Evolutionary conservation across 352 stramenopile genomes (phyloP).

Genomic region (Phytopythium boreale): DNA sequence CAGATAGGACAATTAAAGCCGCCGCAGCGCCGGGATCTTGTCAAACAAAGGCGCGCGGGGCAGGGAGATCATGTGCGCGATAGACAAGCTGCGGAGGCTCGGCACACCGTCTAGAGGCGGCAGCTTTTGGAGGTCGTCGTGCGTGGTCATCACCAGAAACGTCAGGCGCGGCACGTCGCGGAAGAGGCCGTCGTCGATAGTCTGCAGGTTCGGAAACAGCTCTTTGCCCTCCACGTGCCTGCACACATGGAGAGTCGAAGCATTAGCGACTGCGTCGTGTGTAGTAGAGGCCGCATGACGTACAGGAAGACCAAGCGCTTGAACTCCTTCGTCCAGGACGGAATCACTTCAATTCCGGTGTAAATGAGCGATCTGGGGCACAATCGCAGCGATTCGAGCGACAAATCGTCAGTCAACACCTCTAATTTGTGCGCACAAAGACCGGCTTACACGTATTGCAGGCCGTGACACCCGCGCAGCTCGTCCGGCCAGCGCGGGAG

Average conservation of each 20-base stretch:
- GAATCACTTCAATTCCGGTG: conserved; percentile 15
- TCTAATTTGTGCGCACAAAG: no score
- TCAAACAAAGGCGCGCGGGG: conserved; percentile 20
- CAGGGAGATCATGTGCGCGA: conserved; percentile 20
- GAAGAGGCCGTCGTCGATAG: conserved; percentile 26
- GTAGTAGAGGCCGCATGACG: neutral
- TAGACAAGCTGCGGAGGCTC: conserved; percentile 29
- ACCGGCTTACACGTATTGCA: conserved; percentile 2
- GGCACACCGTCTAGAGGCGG: conserved; percentile 24
- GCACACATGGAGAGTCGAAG: conserved; percentile 4
- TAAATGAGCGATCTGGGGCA: conserved; percentile 16
- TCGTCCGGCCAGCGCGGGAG: conserved; percentile 18
- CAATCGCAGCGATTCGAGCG: neutral
- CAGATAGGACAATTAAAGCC: conserved; percentile 19
- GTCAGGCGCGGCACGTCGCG: conserved; percentile 24
- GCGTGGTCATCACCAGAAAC: conserved; percentile 26
- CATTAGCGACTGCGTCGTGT: neutral
- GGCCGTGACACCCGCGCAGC: conserved; percentile 5
- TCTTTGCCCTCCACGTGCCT: conserved; percentile 22
- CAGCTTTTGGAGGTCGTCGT: conserved; percentile 16
- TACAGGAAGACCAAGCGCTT: conserved; percentile 23
- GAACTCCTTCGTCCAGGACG: conserved; percentile 16
- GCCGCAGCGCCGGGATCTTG: conserved; percentile 13
- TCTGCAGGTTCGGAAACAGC: conserved; percentile 11
- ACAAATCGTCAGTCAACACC: neutral